Percentiles rank a stretch among this genome's conserved stretches.
phyloP scores from a whole-genome alignment of 202 grass and related monocot genomes.

The Schoenoplectus tabernaemontani region DNA sequence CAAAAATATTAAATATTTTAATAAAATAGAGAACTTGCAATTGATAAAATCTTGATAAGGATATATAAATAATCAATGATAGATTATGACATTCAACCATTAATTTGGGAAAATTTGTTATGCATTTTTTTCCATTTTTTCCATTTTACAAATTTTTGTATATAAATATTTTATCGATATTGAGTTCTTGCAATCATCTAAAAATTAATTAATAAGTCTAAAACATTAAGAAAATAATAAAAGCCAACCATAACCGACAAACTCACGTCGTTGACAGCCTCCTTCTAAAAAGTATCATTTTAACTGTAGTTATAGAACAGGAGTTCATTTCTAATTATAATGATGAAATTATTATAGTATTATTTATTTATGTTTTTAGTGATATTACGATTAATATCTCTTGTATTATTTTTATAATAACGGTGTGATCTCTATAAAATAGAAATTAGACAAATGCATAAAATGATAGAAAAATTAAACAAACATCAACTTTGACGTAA shows the following conservation, averaged over 20 bases:
- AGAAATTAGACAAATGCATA: neutral
- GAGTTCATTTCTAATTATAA: neutral
- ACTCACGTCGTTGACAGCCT: neutral
- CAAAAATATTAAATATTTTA: too few relatives aligned
- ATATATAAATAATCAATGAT: too few relatives aligned
- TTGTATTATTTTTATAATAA: neutral
- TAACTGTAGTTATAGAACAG: neutral
- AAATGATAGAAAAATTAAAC: neutral
- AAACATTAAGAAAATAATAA: neutral
- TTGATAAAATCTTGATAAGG: too few relatives aligned
- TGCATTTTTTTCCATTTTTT: neutral
- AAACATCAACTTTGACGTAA: neutral
- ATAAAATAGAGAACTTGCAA: too few relatives aligned
- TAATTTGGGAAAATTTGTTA: neutral
- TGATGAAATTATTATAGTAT: neutral
- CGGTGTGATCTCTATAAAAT: neutral
- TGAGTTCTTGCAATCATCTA: neutral
- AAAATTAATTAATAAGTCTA: neutral
- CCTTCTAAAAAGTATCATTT: neutral
- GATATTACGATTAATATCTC: neutral
- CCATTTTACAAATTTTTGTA: neutral
- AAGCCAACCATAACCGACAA: neutral
- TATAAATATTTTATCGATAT: too few relatives aligned
- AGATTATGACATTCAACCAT: too few relatives aligned
- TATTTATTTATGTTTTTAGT: neutral